Conservation (phyloP, 2,329 filamentous ascomycete species). For the Escovopsis weberi region DNA sequence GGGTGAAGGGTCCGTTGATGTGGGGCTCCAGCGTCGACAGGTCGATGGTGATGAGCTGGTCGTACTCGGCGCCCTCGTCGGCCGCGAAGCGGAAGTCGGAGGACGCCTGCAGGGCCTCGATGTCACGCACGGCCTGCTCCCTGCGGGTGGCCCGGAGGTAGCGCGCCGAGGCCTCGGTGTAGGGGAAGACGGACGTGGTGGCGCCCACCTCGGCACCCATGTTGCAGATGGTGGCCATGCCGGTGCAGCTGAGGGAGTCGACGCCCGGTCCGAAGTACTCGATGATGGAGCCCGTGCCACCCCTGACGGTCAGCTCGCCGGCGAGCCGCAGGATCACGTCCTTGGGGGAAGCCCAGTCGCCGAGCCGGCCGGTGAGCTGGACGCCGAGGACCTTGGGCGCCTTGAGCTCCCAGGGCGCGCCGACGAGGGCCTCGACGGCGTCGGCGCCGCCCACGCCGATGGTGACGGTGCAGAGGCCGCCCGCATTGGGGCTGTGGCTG, state of each 20-base stretch:
- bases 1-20: conserved; percentile 94
- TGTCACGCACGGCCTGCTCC: conserved; percentile 48
- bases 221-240: conserved; percentile 84
- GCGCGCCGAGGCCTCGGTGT: conserved; percentile 65
- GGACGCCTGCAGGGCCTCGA: conserved; percentile 43
- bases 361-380: conserved; percentile 66
- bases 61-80: conserved; percentile 73
- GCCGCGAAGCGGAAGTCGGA: conserved; percentile 54
- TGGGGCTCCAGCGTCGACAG: conserved; percentile 83
- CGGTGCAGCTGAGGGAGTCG: conserved; percentile 76
- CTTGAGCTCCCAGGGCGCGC: conserved; percentile 95
- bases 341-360: conserved; percentile 87
- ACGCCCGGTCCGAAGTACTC: conserved; percentile 90
- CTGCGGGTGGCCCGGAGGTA: conserved; percentile 74
- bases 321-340: conserved; percentile 87
- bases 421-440: conserved; percentile 90
- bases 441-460: conserved; percentile 97
- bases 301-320: conserved; percentile 78
- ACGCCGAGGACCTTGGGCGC: conserved; percentile 85
- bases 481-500: conserved; percentile 95
- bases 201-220: conserved; percentile 87
- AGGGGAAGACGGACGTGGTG: conserved; percentile 93
- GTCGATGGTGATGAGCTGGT: conserved; percentile 81
- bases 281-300: conserved; percentile 86
- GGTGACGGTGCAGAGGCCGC: conserved; percentile 80